Evolutionary conservation across 1,284 basidiomycete genomes (phyloP).

Genomic region (Cystobasidium slooffiae): DNA sequence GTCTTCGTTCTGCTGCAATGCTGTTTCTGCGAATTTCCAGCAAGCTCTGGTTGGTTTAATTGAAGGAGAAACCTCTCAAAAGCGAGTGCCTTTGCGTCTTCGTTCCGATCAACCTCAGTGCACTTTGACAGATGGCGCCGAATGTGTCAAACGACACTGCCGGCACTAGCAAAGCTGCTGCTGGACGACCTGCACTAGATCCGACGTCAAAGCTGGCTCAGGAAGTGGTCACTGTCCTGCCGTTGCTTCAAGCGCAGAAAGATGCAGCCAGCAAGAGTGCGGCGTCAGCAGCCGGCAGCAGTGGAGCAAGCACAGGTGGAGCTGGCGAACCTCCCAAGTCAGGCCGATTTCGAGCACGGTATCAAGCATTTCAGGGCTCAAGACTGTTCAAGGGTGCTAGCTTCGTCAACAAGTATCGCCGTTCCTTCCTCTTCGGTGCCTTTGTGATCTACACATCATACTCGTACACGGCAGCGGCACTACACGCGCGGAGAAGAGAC

Average conservation of each 20-base stretch:
- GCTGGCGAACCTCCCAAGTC: slow-evolving; percentile 5
- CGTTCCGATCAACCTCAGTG: neutral
- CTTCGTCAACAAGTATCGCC: slow-evolving; percentile 29
- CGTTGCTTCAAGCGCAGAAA: neutral
- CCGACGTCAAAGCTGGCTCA: neutral
- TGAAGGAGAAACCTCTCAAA: too few species aligned
- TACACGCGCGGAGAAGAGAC: slow-evolving; percentile 47
- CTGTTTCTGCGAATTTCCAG: neutral
- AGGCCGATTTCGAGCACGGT: slow-evolving; percentile 22
- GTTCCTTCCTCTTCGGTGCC: slow-evolving; percentile 33
- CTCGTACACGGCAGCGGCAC: slow-evolving; percentile 43
- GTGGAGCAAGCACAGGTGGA: neutral
- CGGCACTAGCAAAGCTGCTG: neutral
- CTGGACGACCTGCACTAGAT: neutral
- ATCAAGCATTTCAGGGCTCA: slow-evolving; percentile 28
- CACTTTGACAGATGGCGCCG: neutral
- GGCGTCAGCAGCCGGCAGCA: neutral
- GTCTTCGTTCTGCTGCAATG: too few species aligned
- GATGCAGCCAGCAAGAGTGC: neutral
- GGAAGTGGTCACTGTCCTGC: slow-evolving; percentile 2
- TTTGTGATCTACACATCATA: slow-evolving; percentile 16
- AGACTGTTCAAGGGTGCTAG: slow-evolving; percentile 15
- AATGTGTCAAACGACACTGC: neutral
- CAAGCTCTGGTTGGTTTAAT: neutral
- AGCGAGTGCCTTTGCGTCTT: neutral